Base-by-base conservation (phyloP, 805 yeast species). In the Dipodascopsis uninucleata region DNA sequence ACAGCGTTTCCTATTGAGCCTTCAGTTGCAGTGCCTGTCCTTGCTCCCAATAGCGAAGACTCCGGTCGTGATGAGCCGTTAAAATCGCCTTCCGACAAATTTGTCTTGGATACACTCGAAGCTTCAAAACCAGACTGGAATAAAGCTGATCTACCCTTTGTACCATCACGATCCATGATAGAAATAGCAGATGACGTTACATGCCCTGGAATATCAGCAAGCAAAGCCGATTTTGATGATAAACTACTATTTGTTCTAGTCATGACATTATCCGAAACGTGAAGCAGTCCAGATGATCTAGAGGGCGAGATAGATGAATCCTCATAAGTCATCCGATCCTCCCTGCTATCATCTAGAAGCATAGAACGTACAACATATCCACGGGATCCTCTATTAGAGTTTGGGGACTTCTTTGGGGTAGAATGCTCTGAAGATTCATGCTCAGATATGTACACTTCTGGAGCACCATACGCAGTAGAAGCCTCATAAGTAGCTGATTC, bases 401-500 rank as follows among this genome's bases (percentile, higher is more conserved):
- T 14, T 12, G 29, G 12, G 14, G 29, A 12, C 29, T 14, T 14
- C 14, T 14, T 12, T 26, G 12, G 12, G 12, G 29, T 26, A 12
- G 29, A 26, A 12, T 14, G 29, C 29, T 12, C 14, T 14, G 12
- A 26, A 12, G 14, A 12, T 26, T 14, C 14, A 12, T 14, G 29
- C 12, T 32, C 36, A 10, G 10, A 10, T 12, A n/a, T n/a, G 16
- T 12, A 14, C 17, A 10, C 36, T n/a, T 32, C 17, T 25, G 10
- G 12, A 12, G 10, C 17, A 32, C 10, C 36, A 14, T 12, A n/a
- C 12, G 36, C 36, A 10, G 12, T 32, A 10, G 16, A 32, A 12
- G 10, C 36, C 36, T 32, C 36, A n/a, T 32, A 14, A 32, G 29
- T 26, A n/a, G 29, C 29, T n/a, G 40, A 24, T 69, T 66, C 2